Conservation (phyloP, 805 yeast genomes). For the Starmerella ratchasimensis region DNA sequence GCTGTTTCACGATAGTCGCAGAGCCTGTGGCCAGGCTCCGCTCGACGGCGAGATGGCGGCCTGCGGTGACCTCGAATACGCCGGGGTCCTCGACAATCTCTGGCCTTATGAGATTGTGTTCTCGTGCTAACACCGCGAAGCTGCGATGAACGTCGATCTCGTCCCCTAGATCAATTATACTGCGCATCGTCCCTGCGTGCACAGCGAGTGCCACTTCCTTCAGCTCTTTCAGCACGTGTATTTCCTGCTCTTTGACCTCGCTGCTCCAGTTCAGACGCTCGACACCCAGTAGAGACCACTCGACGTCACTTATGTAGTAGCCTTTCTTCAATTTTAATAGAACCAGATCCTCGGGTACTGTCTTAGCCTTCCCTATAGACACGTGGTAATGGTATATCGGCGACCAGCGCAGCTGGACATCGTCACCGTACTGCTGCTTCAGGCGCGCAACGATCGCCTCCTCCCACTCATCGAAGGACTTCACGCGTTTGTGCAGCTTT, state of each 20-base stretch:
- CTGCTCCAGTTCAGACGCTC: constrained; percentile 34
- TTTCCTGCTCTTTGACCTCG: constrained; percentile 44
- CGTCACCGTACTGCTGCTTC: constrained; percentile 11
- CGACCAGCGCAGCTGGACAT: constrained; percentile 30
- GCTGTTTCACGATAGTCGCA: constrained; percentile 27
- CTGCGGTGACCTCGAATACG: constrained; percentile 40
- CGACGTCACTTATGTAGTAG: constrained; percentile 31
- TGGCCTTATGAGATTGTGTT: constrained; percentile 55
- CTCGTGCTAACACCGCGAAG: constrained; percentile 59
- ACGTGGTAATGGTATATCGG: constrained; percentile 37
- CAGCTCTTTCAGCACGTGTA: constrained; percentile 36
- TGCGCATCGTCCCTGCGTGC: constrained; percentile 35
- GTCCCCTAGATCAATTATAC: constrained; percentile 41
- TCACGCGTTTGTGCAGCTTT: constrained; percentile 22
- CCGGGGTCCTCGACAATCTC: constrained; percentile 34
- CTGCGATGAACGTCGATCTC: constrained; percentile 59
- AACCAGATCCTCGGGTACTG: constrained; percentile 20
- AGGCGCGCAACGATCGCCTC: constrained; percentile 18
- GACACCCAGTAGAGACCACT: constrained; percentile 43
- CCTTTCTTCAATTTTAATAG: constrained; percentile 33
- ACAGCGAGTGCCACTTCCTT: constrained; percentile 34
- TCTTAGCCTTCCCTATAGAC: constrained; percentile 27
- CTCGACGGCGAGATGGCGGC: constrained; percentile 82
- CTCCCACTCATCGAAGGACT: constrained; percentile 20
- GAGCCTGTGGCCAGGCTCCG: constrained; percentile 39